These are phyloP conservation scores for Clarireedia hainanense DNA, from an alignment of 2,329 filamentous ascomycete species.

Conservation along the genomic window DNA sequence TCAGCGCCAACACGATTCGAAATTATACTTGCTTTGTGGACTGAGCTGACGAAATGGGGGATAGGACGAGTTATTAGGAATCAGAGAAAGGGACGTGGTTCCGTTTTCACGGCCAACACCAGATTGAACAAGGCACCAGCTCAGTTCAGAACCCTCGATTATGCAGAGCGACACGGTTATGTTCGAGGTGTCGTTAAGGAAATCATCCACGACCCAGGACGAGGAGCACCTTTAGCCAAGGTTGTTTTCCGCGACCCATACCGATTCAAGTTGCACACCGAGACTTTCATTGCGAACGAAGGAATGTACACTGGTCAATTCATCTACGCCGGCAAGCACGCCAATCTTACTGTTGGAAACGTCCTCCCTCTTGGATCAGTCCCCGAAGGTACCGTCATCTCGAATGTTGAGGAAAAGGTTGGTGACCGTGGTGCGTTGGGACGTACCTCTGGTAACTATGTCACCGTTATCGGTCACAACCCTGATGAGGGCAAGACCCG, in stretches of 20 bases:
- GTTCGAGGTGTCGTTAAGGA: slow-evolving; percentile 96
- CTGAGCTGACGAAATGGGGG: not conserved
- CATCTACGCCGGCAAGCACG: slow-evolving; percentile 99
- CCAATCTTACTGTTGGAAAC: slow-evolving; percentile 93
- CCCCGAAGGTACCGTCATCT: slow-evolving; percentile 98
- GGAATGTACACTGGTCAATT: slow-evolving; percentile 99
- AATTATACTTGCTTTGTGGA: too few relatives aligned
- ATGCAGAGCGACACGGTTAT: slow-evolving; percentile 94
- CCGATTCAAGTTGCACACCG: slow-evolving; percentile 92
- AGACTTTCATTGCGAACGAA: slow-evolving; percentile 99
- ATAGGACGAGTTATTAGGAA: slow-evolving; percentile 59
- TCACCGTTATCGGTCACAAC: slow-evolving; percentile 97
- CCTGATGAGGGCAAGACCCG: slow-evolving; percentile 98
- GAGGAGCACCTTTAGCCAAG: slow-evolving; percentile 95
- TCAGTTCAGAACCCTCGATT: slow-evolving; percentile 96
- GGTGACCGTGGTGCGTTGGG: slow-evolving; percentile 95
- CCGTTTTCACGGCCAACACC: slow-evolving; percentile 71
- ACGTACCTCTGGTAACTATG: slow-evolving; percentile 98
- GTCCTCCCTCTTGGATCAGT: slow-evolving; percentile 88
- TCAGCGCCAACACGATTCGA: too few relatives aligned
- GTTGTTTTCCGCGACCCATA: slow-evolving; percentile 97
- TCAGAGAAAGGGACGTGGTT: slow-evolving; percentile 71
- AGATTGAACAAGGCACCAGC: slow-evolving; percentile 91
- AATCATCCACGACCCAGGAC: slow-evolving; percentile 83
- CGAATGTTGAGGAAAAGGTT: slow-evolving; percentile 98